Conservation (phyloP, 148 eudicot species). For the Vaccinium vitisidaea region DNA sequence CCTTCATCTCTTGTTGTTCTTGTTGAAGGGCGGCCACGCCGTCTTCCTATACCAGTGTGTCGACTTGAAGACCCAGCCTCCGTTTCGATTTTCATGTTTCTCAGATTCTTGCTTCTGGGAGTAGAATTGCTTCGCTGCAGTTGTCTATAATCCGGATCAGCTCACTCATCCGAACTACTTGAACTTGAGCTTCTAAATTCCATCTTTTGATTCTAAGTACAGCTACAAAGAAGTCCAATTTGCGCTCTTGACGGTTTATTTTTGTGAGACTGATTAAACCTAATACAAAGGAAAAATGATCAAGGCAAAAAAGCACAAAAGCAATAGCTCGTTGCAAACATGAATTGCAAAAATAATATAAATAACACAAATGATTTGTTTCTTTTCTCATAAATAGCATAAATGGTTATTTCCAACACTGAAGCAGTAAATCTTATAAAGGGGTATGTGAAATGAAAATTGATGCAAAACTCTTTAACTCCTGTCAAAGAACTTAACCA, state of each 20-base stretch:
- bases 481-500: not conserved
- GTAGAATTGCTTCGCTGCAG: not conserved
- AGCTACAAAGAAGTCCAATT: not conserved
- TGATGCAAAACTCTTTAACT: constrained; percentile 10
- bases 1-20: not conserved
- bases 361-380: constrained; percentile 16
- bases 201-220: constrained; percentile 2
- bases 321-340: too few relatives aligned
- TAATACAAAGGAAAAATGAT: not conserved
- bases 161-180: not conserved
- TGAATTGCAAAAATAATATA: not conserved
- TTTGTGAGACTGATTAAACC: not conserved
- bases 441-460: not conserved
- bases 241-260: not conserved
- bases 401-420: not conserved
- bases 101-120: not conserved
- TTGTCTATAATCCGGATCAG: not conserved
- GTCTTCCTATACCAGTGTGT: not conserved
- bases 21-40: not conserved
- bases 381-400: constrained; percentile 5
- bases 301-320: not conserved
- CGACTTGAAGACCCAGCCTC: not conserved
- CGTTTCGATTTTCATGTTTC: not conserved
- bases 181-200: not conserved
- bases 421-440: not conserved